Evolutionary conservation across 345 rosid species (phyloP).

Genomic region (Iberis pinnata): DNA sequence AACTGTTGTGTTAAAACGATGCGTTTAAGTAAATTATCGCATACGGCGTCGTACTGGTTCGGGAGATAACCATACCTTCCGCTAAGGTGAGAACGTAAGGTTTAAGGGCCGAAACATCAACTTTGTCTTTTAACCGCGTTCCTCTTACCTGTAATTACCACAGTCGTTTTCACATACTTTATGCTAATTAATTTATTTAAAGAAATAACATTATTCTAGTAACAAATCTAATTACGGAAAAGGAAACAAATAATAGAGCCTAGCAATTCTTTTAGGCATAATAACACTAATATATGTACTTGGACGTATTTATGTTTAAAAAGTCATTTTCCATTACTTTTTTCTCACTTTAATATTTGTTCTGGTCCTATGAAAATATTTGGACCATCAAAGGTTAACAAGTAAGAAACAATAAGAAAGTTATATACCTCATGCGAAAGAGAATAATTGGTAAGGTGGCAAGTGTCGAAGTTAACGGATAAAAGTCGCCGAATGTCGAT

Average conservation of each 20-base stretch:
- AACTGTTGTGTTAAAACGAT: no score
- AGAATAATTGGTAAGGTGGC: slow-evolving; percentile 68
- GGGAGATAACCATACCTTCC: slow-evolving; percentile 43
- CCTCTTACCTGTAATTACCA: slow-evolving; percentile 56
- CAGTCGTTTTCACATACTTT: neutral
- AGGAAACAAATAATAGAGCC: neutral
- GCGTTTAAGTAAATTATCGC: no score
- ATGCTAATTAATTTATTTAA: neutral
- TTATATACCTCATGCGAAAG: slow-evolving; percentile 76
- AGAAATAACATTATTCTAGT: neutral
- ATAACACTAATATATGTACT: slow-evolving; percentile 8
- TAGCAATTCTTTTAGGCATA: slow-evolving; percentile 21
- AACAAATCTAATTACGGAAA: slow-evolving; percentile 8
- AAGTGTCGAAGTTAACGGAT: slow-evolving; percentile 62
- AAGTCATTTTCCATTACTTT: slow-evolving; percentile 29
- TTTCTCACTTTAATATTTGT: slow-evolving; percentile 13
- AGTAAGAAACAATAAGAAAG: neutral
- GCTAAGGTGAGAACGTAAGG: slow-evolving; percentile 61
- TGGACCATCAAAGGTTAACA: slow-evolving; percentile 16
- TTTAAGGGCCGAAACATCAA: slow-evolving; percentile 79
- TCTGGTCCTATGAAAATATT: slow-evolving; percentile 4
- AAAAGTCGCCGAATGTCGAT: slow-evolving; percentile 82
- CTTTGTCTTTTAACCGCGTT: slow-evolving; percentile 52
- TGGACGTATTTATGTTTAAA: neutral
- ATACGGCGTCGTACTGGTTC: neutral